Percentiles rank a stretch among this genome's conserved stretches.
These are phyloP conservation scores for Marasmius tenuissimus DNA, from an alignment of 1,284 basidiomycete species.

Conservation along the genomic window DNA sequence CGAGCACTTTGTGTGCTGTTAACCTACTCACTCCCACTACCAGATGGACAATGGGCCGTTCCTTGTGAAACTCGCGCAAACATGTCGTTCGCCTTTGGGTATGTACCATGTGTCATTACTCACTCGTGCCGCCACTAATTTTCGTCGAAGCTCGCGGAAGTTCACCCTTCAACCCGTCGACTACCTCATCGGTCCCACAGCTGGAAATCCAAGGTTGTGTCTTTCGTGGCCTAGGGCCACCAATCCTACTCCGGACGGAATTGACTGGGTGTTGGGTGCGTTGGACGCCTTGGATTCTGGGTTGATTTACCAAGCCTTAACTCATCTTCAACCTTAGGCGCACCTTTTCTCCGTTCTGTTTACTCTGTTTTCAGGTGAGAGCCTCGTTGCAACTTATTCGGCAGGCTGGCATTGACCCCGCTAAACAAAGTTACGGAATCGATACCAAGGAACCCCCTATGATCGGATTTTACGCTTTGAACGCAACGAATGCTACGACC, in stretches of 20 bases:
- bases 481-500: conserved; percentile 45
- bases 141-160: conserved; percentile 46
- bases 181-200: conserved; percentile 77
- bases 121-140: background rate
- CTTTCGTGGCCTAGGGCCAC: conserved; percentile 79
- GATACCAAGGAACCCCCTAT: conserved; percentile 68
- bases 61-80: conserved; percentile 72
- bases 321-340: conserved; percentile 41
- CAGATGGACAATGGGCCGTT: conserved; percentile 78
- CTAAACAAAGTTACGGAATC: conserved; percentile 63
- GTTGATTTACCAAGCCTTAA: background rate
- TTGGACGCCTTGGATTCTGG: background rate
- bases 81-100: conserved; percentile 79
- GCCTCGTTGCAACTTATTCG: conserved; percentile 3
- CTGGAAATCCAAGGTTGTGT: conserved; percentile 68
- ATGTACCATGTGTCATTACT: conserved; percentile 17
- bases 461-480: conserved; percentile 68
- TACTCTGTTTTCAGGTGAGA: conserved; percentile 80
- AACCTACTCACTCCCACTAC: background rate
- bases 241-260: conserved; percentile 68
- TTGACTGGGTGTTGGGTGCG: conserved; percentile 84
- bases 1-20: background rate
- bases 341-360: conserved; percentile 77
- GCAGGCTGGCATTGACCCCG: conserved; percentile 10
- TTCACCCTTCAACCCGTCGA: conserved; percentile 78